Evolutionary conservation across 768 basidiomycete genomes (phyloP).

Genomic region (Mycena floridula): DNA sequence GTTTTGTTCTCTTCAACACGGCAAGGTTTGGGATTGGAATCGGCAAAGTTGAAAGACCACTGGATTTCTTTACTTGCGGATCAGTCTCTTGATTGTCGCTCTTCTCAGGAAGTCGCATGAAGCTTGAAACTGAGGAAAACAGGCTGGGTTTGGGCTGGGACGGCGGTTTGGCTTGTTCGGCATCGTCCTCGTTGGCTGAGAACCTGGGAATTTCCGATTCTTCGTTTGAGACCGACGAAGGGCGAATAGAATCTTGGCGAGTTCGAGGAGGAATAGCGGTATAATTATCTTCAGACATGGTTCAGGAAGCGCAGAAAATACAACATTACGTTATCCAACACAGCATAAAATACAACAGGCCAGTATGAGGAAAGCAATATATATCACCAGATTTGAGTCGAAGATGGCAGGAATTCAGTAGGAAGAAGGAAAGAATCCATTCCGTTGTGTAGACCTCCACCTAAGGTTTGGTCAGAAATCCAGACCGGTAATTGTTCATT

Average conservation of each 20-base stretch:
- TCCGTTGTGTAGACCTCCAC: slow-evolving; percentile 71
- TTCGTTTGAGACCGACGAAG: too few relatives aligned
- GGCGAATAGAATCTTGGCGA: too few relatives aligned
- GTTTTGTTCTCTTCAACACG: slow-evolving; percentile 25
- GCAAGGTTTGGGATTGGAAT: slow-evolving; percentile 15
- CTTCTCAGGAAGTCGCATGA: neutral
- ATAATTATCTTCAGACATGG: too few relatives aligned
- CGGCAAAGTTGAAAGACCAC: neutral
- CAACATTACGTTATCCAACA: too few relatives aligned
- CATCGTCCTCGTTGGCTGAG: too few relatives aligned
- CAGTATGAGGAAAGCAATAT: too few relatives aligned
- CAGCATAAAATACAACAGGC: too few relatives aligned
- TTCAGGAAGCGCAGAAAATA: too few relatives aligned
- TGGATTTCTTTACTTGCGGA: neutral
- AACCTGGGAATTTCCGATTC: too few relatives aligned
- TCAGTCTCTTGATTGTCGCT: neutral
- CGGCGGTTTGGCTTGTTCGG: slow-evolving; percentile 1
- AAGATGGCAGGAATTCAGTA: slow-evolving; percentile 61
- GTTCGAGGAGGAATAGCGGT: too few relatives aligned
- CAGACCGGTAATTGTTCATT: slow-evolving; percentile 78
- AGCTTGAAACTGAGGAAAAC: neutral
- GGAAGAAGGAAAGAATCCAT: slow-evolving; percentile 85
- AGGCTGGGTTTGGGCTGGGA: neutral
- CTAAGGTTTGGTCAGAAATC: slow-evolving; percentile 80
- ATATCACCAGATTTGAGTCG: slow-evolving; percentile 69